Evolutionary conservation across 2,329 filamentous ascomycete species (phyloP).

Genomic region (Penicillium verrucosum): DNA sequence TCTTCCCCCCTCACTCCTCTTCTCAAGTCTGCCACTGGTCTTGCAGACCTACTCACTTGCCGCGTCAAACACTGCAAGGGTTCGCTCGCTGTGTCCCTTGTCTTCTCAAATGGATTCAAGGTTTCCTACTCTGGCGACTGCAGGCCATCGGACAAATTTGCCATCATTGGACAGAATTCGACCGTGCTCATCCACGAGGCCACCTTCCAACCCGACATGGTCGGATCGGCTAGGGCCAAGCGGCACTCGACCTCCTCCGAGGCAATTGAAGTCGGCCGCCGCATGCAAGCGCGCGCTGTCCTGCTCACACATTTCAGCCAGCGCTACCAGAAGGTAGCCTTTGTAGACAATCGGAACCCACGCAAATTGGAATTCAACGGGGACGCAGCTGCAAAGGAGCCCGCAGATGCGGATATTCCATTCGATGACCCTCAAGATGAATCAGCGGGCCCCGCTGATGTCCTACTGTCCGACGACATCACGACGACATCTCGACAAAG

Average conservation of each 20-base stretch:
- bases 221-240: conserved; percentile 76
- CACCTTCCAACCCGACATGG: conserved; percentile 86
- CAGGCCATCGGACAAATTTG: conserved; percentile 70
- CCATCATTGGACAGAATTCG: conserved; percentile 65
- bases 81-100: conserved; percentile 72
- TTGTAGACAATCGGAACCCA: conserved; percentile 37
- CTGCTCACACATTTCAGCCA: conserved; percentile 94
- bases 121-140: conserved; percentile 94
- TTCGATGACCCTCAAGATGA: conserved; percentile 28
- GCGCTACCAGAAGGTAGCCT: conserved; percentile 74
- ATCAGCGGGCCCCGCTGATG: not conserved
- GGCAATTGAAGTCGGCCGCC: conserved; percentile 70
- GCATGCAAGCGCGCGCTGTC: conserved; percentile 76
- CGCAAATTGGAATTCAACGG: conserved; percentile 11
- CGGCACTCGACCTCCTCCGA: conserved; percentile 87
- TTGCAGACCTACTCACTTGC: conserved; percentile 65
- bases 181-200: conserved; percentile 93
- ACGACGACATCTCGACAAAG: not conserved
- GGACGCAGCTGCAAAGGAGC: conserved; percentile 9
- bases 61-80: conserved; percentile 75
- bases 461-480: conserved; percentile 16
- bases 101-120: conserved; percentile 76
- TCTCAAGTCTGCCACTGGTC: conserved; percentile 54
- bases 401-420: conserved; percentile 24
- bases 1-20: conserved; percentile 34